phyloP scores from a whole-genome alignment of 1,284 basidiomycete genomes.

The Naganishia cerealis region DNA sequence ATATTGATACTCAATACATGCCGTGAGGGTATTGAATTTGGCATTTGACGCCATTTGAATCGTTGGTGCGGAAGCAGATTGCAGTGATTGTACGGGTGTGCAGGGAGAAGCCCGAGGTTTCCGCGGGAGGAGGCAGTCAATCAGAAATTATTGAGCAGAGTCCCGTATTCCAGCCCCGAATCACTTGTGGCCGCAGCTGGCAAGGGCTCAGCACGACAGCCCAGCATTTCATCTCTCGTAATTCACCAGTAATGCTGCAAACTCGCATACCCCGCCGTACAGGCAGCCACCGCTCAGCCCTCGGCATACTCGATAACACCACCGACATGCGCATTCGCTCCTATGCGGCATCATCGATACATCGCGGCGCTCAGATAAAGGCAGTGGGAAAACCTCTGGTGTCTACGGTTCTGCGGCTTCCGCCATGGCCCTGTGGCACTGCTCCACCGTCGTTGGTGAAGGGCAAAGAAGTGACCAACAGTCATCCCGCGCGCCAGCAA shows the following conservation, averaged over 20 bases:
- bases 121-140: not conserved
- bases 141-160: too few relatives aligned
- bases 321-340: not conserved
- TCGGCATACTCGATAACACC: not conserved
- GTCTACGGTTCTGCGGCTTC: not conserved
- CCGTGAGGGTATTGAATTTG: not conserved
- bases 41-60: not conserved
- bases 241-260: slow-evolving; percentile 1
- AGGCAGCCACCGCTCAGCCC: not conserved
- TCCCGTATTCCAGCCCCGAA: not conserved
- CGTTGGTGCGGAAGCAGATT: slow-evolving; percentile 1
- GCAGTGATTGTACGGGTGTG: not conserved
- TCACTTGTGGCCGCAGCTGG: not conserved
- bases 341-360: slow-evolving; percentile 4
- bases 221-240: not conserved
- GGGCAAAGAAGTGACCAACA: not conserved
- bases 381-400: not conserved
- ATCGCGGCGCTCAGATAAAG: slow-evolving; percentile 32
- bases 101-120: not conserved
- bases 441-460: not conserved
- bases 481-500: too few relatives aligned
- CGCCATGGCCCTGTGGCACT: not conserved
- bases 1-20: not conserved
- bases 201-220: not conserved
- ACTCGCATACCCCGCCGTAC: slow-evolving; percentile 11